Conservation (phyloP, 1,284 basidiomycete species). For the Microbotryum scabiosae region DNA sequence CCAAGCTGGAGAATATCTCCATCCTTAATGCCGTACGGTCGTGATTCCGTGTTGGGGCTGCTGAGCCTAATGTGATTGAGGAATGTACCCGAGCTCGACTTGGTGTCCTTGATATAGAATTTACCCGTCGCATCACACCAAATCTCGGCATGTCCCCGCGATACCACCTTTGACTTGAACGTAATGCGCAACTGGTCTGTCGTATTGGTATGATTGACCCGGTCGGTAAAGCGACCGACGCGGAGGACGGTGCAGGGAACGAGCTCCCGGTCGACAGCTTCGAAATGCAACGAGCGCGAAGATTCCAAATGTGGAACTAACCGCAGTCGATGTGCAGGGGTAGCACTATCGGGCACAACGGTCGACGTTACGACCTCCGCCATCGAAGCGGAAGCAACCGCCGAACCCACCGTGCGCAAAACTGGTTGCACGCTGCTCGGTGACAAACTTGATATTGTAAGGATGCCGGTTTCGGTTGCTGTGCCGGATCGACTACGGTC, state of each 20-base stretch:
- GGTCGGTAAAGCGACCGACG: constrained; percentile 35
- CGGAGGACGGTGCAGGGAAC: constrained; percentile 45
- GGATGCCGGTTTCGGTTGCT: background rate
- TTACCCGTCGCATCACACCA: constrained; percentile 54
- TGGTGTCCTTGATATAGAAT: constrained; percentile 88
- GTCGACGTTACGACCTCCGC: background rate
- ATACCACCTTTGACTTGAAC: constrained; percentile 95
- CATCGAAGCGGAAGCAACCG: background rate
- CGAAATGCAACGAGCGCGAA: constrained; percentile 80
- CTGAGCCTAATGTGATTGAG: constrained; percentile 88
- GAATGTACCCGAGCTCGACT: constrained; percentile 85
- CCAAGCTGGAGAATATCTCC: constrained; percentile 93
- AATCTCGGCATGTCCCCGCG: constrained; percentile 86
- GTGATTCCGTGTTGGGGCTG: constrained; percentile 70
- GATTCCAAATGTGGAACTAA: constrained; percentile 91
- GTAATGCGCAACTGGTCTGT: constrained; percentile 66
- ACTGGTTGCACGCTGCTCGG: background rate
- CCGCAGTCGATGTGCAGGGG: constrained; percentile 50
- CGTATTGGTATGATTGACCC: constrained; percentile 46
- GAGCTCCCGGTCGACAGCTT: constrained; percentile 80
- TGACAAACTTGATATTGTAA: background rate
- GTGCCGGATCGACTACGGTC: background rate
- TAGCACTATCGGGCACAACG: constrained; percentile 1
- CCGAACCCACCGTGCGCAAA: background rate
- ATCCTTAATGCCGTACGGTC: constrained; percentile 74